Conservation (phyloP, 345 rosid species). For the Rhizophora mangle region DNA sequence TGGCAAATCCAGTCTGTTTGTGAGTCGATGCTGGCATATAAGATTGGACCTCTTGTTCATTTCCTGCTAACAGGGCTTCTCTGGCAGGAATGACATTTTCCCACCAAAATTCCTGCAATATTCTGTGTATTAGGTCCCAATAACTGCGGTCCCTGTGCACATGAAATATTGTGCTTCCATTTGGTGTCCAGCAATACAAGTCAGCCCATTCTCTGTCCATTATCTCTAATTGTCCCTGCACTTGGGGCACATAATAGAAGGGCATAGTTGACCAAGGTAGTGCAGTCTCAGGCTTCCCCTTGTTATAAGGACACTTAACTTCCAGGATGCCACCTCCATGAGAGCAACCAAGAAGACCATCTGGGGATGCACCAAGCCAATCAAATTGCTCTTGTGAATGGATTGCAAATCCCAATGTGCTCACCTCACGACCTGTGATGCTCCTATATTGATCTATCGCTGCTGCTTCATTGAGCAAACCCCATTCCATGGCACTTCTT, state of each 20-base stretch:
- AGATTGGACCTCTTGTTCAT: constrained; percentile 44
- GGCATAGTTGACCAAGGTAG: constrained; percentile 83
- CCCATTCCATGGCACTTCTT: constrained; percentile 76
- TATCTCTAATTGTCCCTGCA: constrained; percentile 95
- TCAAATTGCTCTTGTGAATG: constrained; percentile 54
- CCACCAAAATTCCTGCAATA: constrained; percentile 88
- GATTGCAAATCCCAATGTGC: constrained; percentile 64
- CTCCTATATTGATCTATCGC: constrained; percentile 70
- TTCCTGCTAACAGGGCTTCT: constrained; percentile 57
- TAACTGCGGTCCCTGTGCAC: constrained; percentile 59
- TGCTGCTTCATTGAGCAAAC: constrained; percentile 62
- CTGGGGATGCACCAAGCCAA: constrained; percentile 97
- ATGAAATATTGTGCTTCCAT: constrained; percentile 77
- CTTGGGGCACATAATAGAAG: constrained; percentile 91
- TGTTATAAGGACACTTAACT: constrained; percentile 94
- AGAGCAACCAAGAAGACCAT: constrained; percentile 67
- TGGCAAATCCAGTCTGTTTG: constrained; percentile 58
- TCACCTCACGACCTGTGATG: constrained; percentile 73
- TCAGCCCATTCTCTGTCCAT: constrained; percentile 92
- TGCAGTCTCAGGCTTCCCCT: constrained; percentile 76
- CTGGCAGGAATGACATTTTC: constrained; percentile 78
- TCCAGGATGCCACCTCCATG: constrained; percentile 73
- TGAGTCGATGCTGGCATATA: constrained; percentile 68
- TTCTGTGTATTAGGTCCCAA: constrained; percentile 63
- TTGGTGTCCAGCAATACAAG: constrained; percentile 89